Base-by-base conservation (phyloP, 148 eudicot species). In the Polygonum aviculare region DNA sequence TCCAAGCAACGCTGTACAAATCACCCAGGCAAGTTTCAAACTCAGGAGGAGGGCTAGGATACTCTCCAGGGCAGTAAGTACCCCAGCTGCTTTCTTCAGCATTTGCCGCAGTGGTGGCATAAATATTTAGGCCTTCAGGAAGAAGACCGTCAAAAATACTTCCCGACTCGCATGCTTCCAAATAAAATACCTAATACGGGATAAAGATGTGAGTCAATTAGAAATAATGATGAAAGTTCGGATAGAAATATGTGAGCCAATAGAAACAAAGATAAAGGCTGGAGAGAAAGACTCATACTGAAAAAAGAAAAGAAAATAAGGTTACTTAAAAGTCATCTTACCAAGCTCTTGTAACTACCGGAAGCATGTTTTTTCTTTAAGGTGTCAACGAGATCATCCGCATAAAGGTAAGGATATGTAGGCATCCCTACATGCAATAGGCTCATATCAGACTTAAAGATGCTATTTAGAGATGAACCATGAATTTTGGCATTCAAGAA, bases 101-200 rank as follows among this genome's bases (percentile, higher is more conserved):
- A 88, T 90, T 92, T 36, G 98, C 50, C 14, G 98, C 97, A 21
- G 98, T 94, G 54, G 96, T 92, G 40, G 93, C 97, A 75, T 94
- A 94, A 45, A 94, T 92, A 55, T 89, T 88, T 65, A 94, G 78
- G 75, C 92, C 94, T 79, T 87, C 82, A 3, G 98, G 97, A 79
- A 92, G 89, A 67, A 94, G 85, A 74, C 98, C 98, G 72, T 94
- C 96, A 76, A 92, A 92, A 10, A 94, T 90, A 82, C 98, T 94
- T 73, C 97, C 98, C 72, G 97, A 84, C 71, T 94, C 98, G 77
- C 98, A 94, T 69, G 98, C 98, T 86, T 94, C 98, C 14, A 94
- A 82, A 83, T 95, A 92, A 78, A 95, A 82, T 47, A 95, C 98
- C 98, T 94, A 76, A 69, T 78, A 67, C 18, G 21, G 38, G 50